Base-by-base conservation (phyloP, 345 rosid genomes). In the Eucalyptus polybractea region DNA sequence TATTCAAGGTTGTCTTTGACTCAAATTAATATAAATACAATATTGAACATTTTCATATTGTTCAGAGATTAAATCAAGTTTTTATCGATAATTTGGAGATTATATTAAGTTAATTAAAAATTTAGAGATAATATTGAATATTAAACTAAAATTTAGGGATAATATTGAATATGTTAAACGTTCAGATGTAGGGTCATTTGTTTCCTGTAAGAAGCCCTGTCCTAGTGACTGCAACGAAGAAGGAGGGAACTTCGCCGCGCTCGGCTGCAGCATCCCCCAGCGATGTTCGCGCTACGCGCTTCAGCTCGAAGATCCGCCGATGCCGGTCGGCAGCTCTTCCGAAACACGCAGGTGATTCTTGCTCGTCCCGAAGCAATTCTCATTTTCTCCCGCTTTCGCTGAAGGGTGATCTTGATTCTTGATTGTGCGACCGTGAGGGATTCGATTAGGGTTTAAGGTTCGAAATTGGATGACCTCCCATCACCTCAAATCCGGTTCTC, bases 271-370 rank as follows among this genome's bases (percentile, higher is more conserved):
- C 65, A 2, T 22, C 54, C 14, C 65, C 45, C 90, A 17, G 72
- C 60, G 29, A 86, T 58, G 92, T 29, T 90, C 88, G 89, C 86
- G 86, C 21, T 67, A 15, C 89, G 72, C 90, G 37, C 83, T 80
- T 69, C 88, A n/a, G 29, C 81, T 17, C 80, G 86, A 31, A 88
- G 88, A 37, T 90, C 91, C 80, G 90, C 91, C 44, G 93, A 91
- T 62, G 65, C 86, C 37, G 87, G 94, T 86, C 95, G 91, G 27
- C 92, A 89, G 47, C 92, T 93, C 69, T 91, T 93, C 88, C 93
- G 87, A 2, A 89, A 88, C 80, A 7, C 47, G 4, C 89, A 21
- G 62, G 89, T 88, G 51, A 40, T 76, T 76, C 47, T 21, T 21
- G 27, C 85, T 17, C 81, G 2, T 33, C 44, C 7, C 21, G 81